These are phyloP conservation scores for Arthonia radiata DNA, from an alignment of 495 filamentous ascomycete genomes.

Conservation along the genomic window DNA sequence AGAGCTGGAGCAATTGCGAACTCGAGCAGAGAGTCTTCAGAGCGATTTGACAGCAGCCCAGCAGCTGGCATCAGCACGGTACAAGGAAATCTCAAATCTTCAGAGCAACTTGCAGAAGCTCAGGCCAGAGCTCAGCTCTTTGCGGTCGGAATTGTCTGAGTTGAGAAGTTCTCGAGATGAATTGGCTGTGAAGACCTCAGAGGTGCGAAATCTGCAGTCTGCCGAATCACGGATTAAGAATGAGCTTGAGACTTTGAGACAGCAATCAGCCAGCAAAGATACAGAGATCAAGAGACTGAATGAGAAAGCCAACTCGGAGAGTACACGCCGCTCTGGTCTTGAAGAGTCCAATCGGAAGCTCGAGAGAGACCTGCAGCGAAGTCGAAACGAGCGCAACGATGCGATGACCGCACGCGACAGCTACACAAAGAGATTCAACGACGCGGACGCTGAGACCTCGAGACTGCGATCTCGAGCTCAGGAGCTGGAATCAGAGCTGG, in stretches of 20 bases:
- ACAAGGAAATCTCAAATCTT: slow-evolving; percentile 66
- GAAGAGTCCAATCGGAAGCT: slow-evolving; percentile 51
- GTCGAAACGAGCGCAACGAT: slow-evolving; percentile 56
- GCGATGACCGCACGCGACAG: slow-evolving; percentile 46
- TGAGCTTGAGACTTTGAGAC: slow-evolving; percentile 44
- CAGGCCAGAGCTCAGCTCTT: slow-evolving; percentile 56
- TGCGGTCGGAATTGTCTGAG: slow-evolving; percentile 50
- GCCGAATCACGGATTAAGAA: slow-evolving; percentile 56
- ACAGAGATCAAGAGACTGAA: slow-evolving; percentile 50
- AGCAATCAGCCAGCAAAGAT: slow-evolving; percentile 44
- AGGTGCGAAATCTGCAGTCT: slow-evolving; percentile 49
- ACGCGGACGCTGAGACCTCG: slow-evolving; percentile 41
- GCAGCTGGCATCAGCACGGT: slow-evolving; percentile 60
- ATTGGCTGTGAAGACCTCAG: slow-evolving; percentile 36
- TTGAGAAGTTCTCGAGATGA: slow-evolving; percentile 49
- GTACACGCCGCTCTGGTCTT: slow-evolving; percentile 37
- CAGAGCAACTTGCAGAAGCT: slow-evolving; percentile 54
- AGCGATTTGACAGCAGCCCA: slow-evolving; percentile 70
- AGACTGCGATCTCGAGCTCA: slow-evolving; percentile 33
- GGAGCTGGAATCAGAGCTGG: slow-evolving; percentile 45
- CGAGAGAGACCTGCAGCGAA: slow-evolving; percentile 47
- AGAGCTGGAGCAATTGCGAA: slow-evolving; percentile 56
- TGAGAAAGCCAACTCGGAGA: slow-evolving; percentile 52
- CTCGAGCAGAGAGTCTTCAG: slow-evolving; percentile 41
- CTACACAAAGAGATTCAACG: slow-evolving; percentile 36